These are phyloP conservation scores for Cyanidium caldarium DNA, from an alignment of 23 red algal species.

Conservation along the genomic window DNA sequence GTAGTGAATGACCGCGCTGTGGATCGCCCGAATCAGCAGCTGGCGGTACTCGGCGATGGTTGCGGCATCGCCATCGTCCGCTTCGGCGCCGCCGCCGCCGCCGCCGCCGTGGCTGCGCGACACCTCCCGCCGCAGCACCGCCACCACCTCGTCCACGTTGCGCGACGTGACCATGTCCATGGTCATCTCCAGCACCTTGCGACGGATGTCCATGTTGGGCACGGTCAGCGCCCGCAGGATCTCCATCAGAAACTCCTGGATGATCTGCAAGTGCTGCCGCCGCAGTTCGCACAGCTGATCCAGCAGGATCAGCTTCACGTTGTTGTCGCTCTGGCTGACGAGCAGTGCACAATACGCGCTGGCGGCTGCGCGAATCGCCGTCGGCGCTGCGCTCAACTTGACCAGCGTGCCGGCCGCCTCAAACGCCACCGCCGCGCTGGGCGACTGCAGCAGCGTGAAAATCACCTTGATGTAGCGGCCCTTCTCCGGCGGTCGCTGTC, in stretches of 20 bases:
- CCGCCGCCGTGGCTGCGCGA: background rate
- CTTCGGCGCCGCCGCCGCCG: background rate
- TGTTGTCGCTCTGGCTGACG: conserved; percentile 77
- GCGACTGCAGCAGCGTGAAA: conserved; percentile 63
- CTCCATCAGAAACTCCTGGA: conserved; percentile 82
- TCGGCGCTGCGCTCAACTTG: conserved; percentile 57
- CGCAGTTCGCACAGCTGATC: conserved; percentile 69
- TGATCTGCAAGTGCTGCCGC: conserved; percentile 27
- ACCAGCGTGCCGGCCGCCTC: conserved; percentile 76
- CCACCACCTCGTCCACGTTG: conserved; percentile 81
- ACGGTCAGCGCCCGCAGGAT: conserved; percentile 63
- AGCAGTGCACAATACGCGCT: conserved; percentile 71
- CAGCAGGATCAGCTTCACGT: conserved; percentile 86
- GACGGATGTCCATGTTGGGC: conserved; percentile 79
- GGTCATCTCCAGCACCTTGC: conserved; percentile 41
- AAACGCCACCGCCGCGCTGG: conserved; percentile 73
- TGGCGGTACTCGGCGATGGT: conserved; percentile 44
- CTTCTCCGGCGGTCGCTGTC: conserved; percentile 60
- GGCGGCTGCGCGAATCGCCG: conserved; percentile 82
- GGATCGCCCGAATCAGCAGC: conserved; percentile 63
- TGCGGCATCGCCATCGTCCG: conserved; percentile 17
- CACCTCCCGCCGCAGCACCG: conserved; percentile 73
- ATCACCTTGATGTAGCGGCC: conserved; percentile 87
- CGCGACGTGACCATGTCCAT: conserved; percentile 60
- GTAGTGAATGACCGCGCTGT: conserved; percentile 58